Evolutionary conservation across 352 stramenopile species (phyloP).

Genomic region (Globisporangium acanthophoron): DNA sequence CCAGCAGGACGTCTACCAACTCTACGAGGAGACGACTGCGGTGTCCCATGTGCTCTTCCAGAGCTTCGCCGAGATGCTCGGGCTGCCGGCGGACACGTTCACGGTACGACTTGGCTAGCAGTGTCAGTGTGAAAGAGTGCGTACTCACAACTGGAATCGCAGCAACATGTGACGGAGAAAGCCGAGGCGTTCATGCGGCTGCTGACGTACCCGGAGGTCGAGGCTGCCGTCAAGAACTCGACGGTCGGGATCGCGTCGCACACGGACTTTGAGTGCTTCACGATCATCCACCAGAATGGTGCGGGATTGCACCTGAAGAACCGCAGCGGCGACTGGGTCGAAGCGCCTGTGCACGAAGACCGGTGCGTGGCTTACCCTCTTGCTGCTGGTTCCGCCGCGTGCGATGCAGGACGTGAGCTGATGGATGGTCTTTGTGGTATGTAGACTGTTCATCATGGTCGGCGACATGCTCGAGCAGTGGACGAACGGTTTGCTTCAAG

Average conservation of each 20-base stretch:
- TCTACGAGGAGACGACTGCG: constrained; percentile 71
- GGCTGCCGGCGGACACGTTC: constrained; percentile 51
- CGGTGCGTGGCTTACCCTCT: constrained; percentile 19
- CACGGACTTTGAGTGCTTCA: constrained; percentile 85
- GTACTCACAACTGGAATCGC: not conserved
- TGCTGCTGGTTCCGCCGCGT: not conserved
- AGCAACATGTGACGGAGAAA: constrained; percentile 68
- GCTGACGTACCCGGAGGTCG: constrained; percentile 62
- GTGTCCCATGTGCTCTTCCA: constrained; percentile 62
- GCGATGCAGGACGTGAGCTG: not conserved
- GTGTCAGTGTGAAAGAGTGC: no score
- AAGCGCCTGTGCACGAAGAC: constrained; percentile 65
- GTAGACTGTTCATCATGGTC: constrained; percentile 68
- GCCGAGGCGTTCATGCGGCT: constrained; percentile 76
- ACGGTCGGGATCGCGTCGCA: constrained; percentile 77
- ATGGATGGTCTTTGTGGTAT: not conserved
- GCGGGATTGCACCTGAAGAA: constrained; percentile 60
- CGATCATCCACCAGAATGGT: constrained; percentile 81
- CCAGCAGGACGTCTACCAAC: constrained; percentile 53
- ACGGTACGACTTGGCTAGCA: constrained; percentile 19
- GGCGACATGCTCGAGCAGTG: constrained; percentile 78
- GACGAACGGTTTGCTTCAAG: constrained; percentile 69
- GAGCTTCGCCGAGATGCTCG: constrained; percentile 81
- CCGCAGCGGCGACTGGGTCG: constrained; percentile 54
- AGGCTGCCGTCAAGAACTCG: constrained; percentile 40